Conservation (phyloP, 2,329 filamentous ascomycete genomes). For the Penicillium sclerotigenum region DNA sequence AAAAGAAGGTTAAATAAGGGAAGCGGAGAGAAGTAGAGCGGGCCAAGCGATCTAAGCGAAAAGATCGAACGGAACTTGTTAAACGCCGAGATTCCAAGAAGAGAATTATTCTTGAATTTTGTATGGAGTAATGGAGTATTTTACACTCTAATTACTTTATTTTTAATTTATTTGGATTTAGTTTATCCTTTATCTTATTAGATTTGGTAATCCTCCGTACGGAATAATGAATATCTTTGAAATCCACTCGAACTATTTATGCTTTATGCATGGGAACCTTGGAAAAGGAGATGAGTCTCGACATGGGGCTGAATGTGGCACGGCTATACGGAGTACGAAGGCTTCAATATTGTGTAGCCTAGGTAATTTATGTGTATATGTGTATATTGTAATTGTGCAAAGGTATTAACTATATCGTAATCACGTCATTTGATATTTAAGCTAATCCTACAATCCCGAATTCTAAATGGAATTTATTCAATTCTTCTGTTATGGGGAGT, state of each 20-base stretch:
- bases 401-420: background rate
- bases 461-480: background rate
- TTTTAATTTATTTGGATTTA: background rate
- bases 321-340: background rate
- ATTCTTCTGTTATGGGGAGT: background rate
- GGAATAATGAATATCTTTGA: conserved; percentile 9
- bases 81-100: conserved; percentile 26
- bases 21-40: conserved; percentile 18
- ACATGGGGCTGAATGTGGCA: conserved; percentile 2
- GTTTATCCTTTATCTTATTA: background rate
- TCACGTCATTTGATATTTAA: conserved; percentile 5
- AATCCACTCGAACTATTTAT: conserved; percentile 15
- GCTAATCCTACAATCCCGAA: background rate
- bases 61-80: conserved; percentile 24
- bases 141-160: background rate
- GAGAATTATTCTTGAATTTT: conserved; percentile 2
- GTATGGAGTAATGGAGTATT: too few species aligned
- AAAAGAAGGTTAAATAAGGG: conserved; percentile 32
- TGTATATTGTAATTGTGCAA: background rate
- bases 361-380: background rate
- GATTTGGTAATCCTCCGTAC: conserved; percentile 10
- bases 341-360: conserved; percentile 7
- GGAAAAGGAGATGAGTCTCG: conserved; percentile 7
- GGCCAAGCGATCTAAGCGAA: conserved; percentile 15
- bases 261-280: conserved; percentile 23